Evolutionary conservation across 176 grass and related monocot genomes (phyloP), one percentile per base, ranked within the genome.

Genomic region (Oropetium thomaeum): DNA sequence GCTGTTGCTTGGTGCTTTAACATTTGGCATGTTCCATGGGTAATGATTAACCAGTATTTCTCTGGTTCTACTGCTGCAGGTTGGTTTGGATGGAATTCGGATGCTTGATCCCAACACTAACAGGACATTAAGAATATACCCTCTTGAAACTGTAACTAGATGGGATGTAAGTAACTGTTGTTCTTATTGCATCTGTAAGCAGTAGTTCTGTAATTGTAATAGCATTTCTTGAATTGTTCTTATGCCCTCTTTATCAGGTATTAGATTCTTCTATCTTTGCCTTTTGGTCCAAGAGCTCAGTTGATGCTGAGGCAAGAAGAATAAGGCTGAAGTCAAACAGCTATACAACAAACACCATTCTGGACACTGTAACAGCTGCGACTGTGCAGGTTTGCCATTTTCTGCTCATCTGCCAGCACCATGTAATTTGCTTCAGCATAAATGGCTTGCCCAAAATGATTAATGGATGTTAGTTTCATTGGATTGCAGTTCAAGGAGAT

Each of bases 11-110:
- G 25, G 28, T 68, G 43, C 60, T 14, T 33, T 31, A 42, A 45
- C 43, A 33, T 35, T 55, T 68, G 44, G n/a, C 35, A 51, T 70
- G 41, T 55, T 58, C 23, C 11, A 41, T 20, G 8, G 58, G 10
- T 45, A 40, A 49, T 55, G 12, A n/a, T 57, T n/a, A 39, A 26
- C 71, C 32, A 23, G 16, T 52, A 40, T 20, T 59, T 55, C 41
- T 61, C 58, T 27, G 23, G 3, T 74, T 85, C 25, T 37, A 42
- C 29, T 33, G 27, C 51, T 31, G 64, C 79, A 98, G 96, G 79
- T 98, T 84, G 96, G 96, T 75, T 84, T 98, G 84, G 96, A 99
- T 95, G 96, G 96, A 76, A 99, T 99, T 79, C 87, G 87, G 62
- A 99, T 99, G 96, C 96, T 99, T 58, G 96, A 99, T 88, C 87